Base-by-base conservation (phyloP, 345 rosid genomes). In the Mangifera indica region DNA sequence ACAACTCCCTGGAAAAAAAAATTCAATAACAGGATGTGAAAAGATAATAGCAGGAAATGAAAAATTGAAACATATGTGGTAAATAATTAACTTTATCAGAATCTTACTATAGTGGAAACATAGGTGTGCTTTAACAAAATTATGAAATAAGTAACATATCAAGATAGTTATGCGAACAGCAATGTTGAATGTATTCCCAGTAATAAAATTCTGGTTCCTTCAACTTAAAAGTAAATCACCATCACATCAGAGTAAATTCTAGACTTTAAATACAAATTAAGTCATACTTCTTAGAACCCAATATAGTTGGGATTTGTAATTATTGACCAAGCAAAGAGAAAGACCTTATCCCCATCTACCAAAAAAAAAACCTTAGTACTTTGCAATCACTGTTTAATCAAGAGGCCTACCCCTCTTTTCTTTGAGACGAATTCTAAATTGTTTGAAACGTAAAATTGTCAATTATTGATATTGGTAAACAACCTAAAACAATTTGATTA, bases 1-100 rank as follows among this genome's bases (percentile, higher is more conserved):
- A 95, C 89, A 81, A 95, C 99, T 78, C 97, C 98, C 98, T 92
- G 90, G 69, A 75, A 81, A 1, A 72, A 57, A 54, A 76, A 69
- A 60, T 29, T 32, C 76, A 17, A 72, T 34, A 40, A 61, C 12
- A 21, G 17, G 32, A 74, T 66, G 59, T 70, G 63, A 70, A 49
- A 61, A 58, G 55, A 67, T 52, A 42, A 3, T 15, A 34, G 25
- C 72, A 58, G 64, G 9, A 11, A 42, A 40, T 20, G 10, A 66
- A 1, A 8, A 24, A 24, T 29, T 7, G 20, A 71, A n/a, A n/a
- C n/a, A 69, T 62, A 57, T 20, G 66, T 17, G 22, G 68, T 26
- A 20, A 4, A 45, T 57, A 57, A 34, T 8, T n/a, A 46, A 73
- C 51, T 68, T n/a, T 25, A 45, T 53, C 20, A 12, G 25, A 46